phyloP scores from a whole-genome alignment of 768 basidiomycete genomes.

The Xerocomus spinulosus region DNA sequence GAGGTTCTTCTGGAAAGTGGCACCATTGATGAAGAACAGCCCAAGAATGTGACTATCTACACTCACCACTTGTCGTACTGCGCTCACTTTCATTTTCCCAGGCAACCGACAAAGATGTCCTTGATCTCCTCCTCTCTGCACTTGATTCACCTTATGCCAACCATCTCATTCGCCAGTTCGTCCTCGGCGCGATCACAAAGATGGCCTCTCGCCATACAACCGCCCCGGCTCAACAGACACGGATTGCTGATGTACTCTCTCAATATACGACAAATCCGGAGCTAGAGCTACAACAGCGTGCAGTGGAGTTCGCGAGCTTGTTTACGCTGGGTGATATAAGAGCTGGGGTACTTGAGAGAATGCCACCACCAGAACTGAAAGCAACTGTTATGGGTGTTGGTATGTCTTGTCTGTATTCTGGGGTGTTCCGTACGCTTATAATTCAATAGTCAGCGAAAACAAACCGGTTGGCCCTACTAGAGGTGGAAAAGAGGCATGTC shows the following conservation, averaged over 20 bases:
- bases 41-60: slow-evolving; percentile 49
- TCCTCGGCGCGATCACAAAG: slow-evolving; percentile 86
- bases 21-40: slow-evolving; percentile 70
- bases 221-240: slow-evolving; percentile 61
- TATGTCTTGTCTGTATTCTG: slow-evolving; percentile 33
- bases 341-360: slow-evolving; percentile 88
- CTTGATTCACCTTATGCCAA: slow-evolving; percentile 94
- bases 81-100: slow-evolving; percentile 25
- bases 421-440: slow-evolving; percentile 1
- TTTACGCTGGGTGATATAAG: slow-evolving; percentile 73
- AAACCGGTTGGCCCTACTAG: slow-evolving; percentile 92
- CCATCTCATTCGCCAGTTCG: slow-evolving; percentile 86
- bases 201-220: slow-evolving; percentile 78
- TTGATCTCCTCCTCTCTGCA: slow-evolving; percentile 81
- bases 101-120: slow-evolving; percentile 76
- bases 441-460: slow-evolving; percentile 78
- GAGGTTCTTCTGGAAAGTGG: slow-evolving; percentile 87
- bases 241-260: slow-evolving; percentile 74
- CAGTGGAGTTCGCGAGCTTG: slow-evolving; percentile 89
- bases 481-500: slow-evolving; percentile 63
- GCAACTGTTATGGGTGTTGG: slow-evolving; percentile 94
- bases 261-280: slow-evolving; percentile 85
- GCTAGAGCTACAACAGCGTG: slow-evolving; percentile 91
- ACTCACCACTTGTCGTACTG: not conserved
- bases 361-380: slow-evolving; percentile 98